phyloP scores from a whole-genome alignment of 768 basidiomycete species.

The Xerocomellus amylosporus region DNA sequence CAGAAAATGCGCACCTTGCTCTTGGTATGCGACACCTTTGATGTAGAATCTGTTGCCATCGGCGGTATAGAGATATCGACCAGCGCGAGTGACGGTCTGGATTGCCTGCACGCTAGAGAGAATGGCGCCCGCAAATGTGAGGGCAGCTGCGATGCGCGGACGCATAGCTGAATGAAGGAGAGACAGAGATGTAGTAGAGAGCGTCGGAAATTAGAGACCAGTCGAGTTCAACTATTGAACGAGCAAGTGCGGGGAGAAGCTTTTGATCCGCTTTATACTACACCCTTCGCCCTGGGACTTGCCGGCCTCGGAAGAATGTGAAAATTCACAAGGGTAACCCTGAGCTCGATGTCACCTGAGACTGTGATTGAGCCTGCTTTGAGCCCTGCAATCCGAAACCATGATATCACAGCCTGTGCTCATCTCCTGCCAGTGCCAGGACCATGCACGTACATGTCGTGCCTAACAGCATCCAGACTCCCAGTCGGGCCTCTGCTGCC shows the following conservation, averaged over 20 bases:
- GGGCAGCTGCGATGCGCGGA: slow-evolving; percentile 19
- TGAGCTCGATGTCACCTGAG: too few relatives aligned
- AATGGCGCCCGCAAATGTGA: slow-evolving; percentile 42
- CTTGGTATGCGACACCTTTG: slow-evolving; percentile 83
- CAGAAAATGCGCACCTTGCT: slow-evolving; percentile 53
- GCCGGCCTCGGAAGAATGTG: too few relatives aligned
- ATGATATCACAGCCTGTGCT: too few relatives aligned
- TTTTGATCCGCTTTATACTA: slow-evolving; percentile 2
- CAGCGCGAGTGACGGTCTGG: slow-evolving; percentile 62
- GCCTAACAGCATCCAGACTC: too few relatives aligned
- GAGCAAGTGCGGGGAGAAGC: neutral
- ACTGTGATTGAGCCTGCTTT: too few relatives aligned
- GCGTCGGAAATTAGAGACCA: neutral
- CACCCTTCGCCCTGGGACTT: neutral
- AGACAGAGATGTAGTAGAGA: slow-evolving; percentile 8
- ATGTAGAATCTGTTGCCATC: slow-evolving; percentile 82
- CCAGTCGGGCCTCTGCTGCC: too few relatives aligned
- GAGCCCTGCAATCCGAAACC: too few relatives aligned
- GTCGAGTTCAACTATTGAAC: neutral
- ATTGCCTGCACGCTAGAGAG: slow-evolving; percentile 62
- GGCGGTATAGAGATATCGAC: slow-evolving; percentile 77
- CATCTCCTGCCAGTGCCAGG: too few relatives aligned
- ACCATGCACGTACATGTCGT: too few relatives aligned
- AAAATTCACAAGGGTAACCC: too few relatives aligned
- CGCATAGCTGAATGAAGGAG: slow-evolving; percentile 25